These are phyloP conservation scores for Chloromonas sp. DNA, from an alignment of 163 green algal species.

Conservation along the genomic window DNA sequence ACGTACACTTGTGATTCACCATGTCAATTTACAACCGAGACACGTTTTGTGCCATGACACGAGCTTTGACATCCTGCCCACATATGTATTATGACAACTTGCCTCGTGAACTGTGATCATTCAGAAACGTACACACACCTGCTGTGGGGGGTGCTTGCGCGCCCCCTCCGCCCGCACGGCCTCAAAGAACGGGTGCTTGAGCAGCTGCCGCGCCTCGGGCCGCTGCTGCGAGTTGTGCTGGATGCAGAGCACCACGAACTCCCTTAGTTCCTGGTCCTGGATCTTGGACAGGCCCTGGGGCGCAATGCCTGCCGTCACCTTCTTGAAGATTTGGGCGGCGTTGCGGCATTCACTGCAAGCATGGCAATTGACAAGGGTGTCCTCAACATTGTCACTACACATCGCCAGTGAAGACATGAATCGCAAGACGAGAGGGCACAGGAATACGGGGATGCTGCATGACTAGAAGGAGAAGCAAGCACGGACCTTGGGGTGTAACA, in stretches of 20 bases:
- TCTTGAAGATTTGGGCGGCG: slow-evolving; percentile 97
- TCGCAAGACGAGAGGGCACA: no score
- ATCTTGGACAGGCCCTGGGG: slow-evolving; percentile 9
- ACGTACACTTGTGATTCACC: no score
- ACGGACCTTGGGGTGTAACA: no score
- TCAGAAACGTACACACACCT: no score
- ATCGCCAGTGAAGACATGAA: slow-evolving; percentile 75
- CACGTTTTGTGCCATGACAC: no score
- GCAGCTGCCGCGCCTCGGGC: slow-evolving; percentile 76
- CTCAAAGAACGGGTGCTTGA: slow-evolving; percentile 92
- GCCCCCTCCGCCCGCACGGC: not conserved
- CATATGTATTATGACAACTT: no score
- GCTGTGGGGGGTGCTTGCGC: no score
- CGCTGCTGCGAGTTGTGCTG: slow-evolving; percentile 45
- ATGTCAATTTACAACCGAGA: no score
- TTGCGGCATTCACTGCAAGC: slow-evolving; percentile 96
- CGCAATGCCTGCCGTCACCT: slow-evolving; percentile 52
- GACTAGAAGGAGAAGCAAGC: no score
- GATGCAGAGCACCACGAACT: slow-evolving; percentile 68
- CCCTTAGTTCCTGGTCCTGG: slow-evolving; percentile 4
- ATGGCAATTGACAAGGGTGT: slow-evolving; percentile 24
- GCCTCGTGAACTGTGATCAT: no score
- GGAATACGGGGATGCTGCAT: no score
- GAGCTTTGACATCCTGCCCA: no score
- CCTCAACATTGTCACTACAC: slow-evolving; percentile 78